Evolutionary conservation across 73 alveolate species (phyloP), one percentile per base, ranked within the genome.

Genomic region (Blepharisma stoltei): DNA sequence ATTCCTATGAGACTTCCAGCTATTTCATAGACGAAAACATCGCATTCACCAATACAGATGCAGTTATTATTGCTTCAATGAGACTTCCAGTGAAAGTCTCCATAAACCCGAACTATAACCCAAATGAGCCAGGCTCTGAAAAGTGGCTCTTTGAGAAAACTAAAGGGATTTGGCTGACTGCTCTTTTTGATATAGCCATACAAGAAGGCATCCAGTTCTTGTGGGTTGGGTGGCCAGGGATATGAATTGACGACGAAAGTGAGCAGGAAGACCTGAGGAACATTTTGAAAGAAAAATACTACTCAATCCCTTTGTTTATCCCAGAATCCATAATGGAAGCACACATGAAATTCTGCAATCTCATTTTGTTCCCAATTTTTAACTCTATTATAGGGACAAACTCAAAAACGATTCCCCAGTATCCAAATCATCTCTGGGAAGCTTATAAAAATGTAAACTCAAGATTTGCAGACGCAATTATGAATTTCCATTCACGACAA

Each of bases 381-480:
- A 60, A 60, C 73, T 14, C 14, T 60, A 14, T 9, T 14, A 25
- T 60, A 14, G 73, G 23, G 18, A 18, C 23, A 3, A 60, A 60
- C 11, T 9, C 18, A 14, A 11, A n/a, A 20, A 9, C 23, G 2
- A 14, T 38, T 1, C 71, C 20, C n/a, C 27, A 69, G 32, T 11
- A 73, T 9, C n/a, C 23, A 18, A 23, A 11, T 21, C 78, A 73
- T 1, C 78, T 14, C 0, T 73, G 82, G 77, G 52, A 73, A 44
- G 76, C 73, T 9, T 73, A 73, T 25, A 21, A 47, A 27, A 53
- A 14, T 32, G 25, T 73, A 54, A 73, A 73, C 32, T 8, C 11
- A 11, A 8, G 11, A 20, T 73, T 73, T 53, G 67, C n/a, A 8
- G 78, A 27, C 20, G 48, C 82, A 43, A 52, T 83, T 55, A 55